Conservation (phyloP, 179 eudicot genomes). For the Spinacia oleracea region DNA sequence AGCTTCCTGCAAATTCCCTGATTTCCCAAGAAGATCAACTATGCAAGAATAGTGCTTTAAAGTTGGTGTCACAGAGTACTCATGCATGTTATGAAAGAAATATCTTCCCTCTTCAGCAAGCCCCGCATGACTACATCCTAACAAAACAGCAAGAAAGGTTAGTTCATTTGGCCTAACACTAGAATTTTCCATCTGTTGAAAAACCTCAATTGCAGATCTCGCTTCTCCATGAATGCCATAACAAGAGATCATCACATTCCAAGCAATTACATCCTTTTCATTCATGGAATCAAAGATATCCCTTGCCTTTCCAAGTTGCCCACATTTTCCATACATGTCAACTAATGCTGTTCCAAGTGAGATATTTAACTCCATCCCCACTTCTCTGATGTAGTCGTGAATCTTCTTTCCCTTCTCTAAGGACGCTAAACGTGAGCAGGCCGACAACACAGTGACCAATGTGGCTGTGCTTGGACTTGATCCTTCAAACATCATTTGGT, state of each 20-base stretch:
- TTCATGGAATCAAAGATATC: conserved; percentile 52
- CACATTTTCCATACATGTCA: conserved; percentile 90
- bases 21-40: conserved; percentile 70
- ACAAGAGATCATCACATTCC: conserved; percentile 84
- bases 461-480: conserved; percentile 50
- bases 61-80: conserved; percentile 53
- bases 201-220: conserved; percentile 50
- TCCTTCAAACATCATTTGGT: conserved; percentile 51
- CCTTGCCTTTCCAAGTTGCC: conserved; percentile 52
- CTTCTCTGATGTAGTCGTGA: conserved; percentile 44
- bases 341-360: conserved; percentile 61
- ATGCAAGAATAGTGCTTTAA: conserved; percentile 72
- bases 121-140: conserved; percentile 74
- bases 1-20: conserved; percentile 63
- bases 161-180: conserved; percentile 54
- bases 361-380: conserved; percentile 34
- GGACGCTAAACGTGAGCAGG: conserved; percentile 55
- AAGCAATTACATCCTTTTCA: conserved; percentile 60
- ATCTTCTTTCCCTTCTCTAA: conserved; percentile 49
- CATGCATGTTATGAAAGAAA: conserved; percentile 52
- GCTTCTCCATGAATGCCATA: conserved; percentile 75
- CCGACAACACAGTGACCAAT: conserved; percentile 53
- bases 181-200: conserved; percentile 51
- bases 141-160: conserved; percentile 67
- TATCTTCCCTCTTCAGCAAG: conserved; percentile 56